phyloP scores from a whole-genome alignment of 2,329 filamentous ascomycete genomes.

The Diaporthe longicolla region DNA sequence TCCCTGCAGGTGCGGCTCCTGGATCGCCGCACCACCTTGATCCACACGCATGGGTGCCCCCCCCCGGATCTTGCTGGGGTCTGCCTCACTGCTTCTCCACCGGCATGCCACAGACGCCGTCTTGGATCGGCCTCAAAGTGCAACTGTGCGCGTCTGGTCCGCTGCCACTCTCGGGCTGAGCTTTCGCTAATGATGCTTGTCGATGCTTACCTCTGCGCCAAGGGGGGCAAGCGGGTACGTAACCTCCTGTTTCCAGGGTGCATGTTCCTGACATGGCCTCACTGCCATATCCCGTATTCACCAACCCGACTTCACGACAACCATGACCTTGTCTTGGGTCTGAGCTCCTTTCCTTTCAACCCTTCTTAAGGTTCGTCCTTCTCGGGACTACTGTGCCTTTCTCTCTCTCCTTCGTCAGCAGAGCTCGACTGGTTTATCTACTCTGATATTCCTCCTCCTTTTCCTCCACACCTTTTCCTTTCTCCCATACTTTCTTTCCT shows the following conservation, averaged over 20 bases:
- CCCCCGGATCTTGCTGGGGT: conserved; percentile 31
- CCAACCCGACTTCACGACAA: conserved; percentile 22
- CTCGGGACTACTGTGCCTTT: not conserved
- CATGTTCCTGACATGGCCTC: conserved; percentile 16
- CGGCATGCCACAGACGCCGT: conserved; percentile 44
- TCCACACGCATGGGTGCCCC: conserved; percentile 28
- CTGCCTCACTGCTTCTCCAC: conserved; percentile 43
- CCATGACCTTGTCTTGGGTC: conserved; percentile 35
- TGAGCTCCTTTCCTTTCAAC: conserved; percentile 36
- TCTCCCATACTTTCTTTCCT: conserved; percentile 1
- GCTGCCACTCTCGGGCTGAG: not conserved
- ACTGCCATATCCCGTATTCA: conserved; percentile 33
- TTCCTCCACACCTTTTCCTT: conserved; percentile 10
- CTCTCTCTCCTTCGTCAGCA: conserved; percentile 15
- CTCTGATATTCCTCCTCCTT: conserved; percentile 21
- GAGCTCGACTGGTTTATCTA: conserved; percentile 38
- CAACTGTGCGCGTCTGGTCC: conserved; percentile 38
- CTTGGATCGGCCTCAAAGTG: conserved; percentile 42
- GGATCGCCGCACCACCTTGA: conserved; percentile 34
- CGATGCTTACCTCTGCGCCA: conserved; percentile 16
- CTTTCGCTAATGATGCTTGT: conserved; percentile 30
- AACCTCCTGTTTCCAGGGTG: conserved; percentile 36
- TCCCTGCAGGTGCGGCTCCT: conserved; percentile 42
- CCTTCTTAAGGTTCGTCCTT: conserved; percentile 29
- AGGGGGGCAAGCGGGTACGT: conserved; percentile 27